Evolutionary conservation across 148 eudicot genomes (phyloP), one percentile per base, ranked within the genome.

Genomic region (Amaranthus hypochondriacus): DNA sequence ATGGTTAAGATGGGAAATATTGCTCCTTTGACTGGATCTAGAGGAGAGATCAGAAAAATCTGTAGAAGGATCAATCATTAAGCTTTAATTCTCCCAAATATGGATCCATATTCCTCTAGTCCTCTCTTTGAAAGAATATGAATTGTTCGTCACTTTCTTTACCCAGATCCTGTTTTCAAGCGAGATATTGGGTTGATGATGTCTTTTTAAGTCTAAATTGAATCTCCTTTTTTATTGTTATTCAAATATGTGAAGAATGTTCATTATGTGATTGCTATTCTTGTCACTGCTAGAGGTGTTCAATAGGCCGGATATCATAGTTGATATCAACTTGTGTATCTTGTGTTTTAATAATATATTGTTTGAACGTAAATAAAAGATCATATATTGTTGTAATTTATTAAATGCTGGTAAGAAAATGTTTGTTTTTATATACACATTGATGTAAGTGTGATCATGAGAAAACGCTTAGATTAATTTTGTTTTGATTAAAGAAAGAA

Each of bases 1-100:
- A 89, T 90, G 92, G 72, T 86, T 62, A 90, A 86, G 82, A 89
- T 93, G 98, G 89, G 92, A n/a, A 90, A 85, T 58, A 89, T 90
- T 60, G 77, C 89, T 43, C 97, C 97, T 0, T 68, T 87, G 81
- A 90, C 90, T 2, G 96, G 96, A 12, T 73, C 78, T 4, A 81
- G 71, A 71, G 97, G 97, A 55, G 89, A 90, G 77, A 90, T 92
- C 62, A 79, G 97, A 70, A 90, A 79, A 80, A 73, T 77, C 70
- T 92, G 97, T 85, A 88, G 97, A 80, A 88, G 77, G 81, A 78
- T 92, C 59, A 79, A 79, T 75, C 82, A 61, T 69, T 78, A 73
- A 69, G n/a, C 61, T 48, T 59, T 28, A 28, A 18, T 18, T 18
- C 18, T 18, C 18, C 18, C 18, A 18, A 18, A 18, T 18, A 18